Evolutionary conservation across 1,139 yeast genomes (phyloP).

Genomic region (Wickerhamomyces sp.): DNA sequence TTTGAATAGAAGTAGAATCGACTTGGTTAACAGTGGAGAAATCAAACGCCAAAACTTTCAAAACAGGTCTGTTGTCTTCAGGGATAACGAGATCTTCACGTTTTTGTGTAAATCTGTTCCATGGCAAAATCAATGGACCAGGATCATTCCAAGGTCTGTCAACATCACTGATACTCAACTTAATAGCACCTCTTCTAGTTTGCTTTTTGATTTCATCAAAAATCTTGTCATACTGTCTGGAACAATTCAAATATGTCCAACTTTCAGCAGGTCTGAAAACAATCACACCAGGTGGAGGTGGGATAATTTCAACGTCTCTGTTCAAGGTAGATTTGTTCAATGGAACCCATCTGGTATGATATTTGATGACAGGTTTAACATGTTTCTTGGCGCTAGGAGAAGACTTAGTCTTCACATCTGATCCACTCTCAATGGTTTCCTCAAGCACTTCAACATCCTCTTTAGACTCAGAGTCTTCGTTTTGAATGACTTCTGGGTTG

Average conservation of each 20-base stretch:
- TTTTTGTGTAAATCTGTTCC: slow-evolving; percentile 20
- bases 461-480: slow-evolving; percentile 17
- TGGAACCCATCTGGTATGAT: slow-evolving; percentile 81
- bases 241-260: slow-evolving; percentile 76
- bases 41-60: slow-evolving; percentile 73
- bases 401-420: slow-evolving; percentile 6
- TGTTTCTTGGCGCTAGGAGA: slow-evolving; percentile 18
- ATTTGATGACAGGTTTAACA: slow-evolving; percentile 28
- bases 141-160: slow-evolving; percentile 93
- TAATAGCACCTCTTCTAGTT: slow-evolving; percentile 59
- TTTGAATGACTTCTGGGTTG: slow-evolving; percentile 42
- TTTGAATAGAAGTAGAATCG: slow-evolving; percentile 78
- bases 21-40: slow-evolving; percentile 69
- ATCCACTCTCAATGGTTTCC: slow-evolving; percentile 5
- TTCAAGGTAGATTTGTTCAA: slow-evolving; percentile 53
- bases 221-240: slow-evolving; percentile 65
- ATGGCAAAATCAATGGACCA: slow-evolving; percentile 45
- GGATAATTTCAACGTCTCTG: slow-evolving; percentile 48
- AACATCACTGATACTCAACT: slow-evolving; percentile 42
- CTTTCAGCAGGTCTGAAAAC: slow-evolving; percentile 82
- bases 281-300: slow-evolving; percentile 89
- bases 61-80: slow-evolving; percentile 55
- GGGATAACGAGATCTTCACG: slow-evolving; percentile 13
- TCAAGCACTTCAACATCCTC: slow-evolving; percentile 8
- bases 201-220: slow-evolving; percentile 58